Evolutionary conservation across 192 early-diverging fungal species (phyloP), one percentile per base, ranked within the genome.

Genomic region (Backusella morwellensis): DNA sequence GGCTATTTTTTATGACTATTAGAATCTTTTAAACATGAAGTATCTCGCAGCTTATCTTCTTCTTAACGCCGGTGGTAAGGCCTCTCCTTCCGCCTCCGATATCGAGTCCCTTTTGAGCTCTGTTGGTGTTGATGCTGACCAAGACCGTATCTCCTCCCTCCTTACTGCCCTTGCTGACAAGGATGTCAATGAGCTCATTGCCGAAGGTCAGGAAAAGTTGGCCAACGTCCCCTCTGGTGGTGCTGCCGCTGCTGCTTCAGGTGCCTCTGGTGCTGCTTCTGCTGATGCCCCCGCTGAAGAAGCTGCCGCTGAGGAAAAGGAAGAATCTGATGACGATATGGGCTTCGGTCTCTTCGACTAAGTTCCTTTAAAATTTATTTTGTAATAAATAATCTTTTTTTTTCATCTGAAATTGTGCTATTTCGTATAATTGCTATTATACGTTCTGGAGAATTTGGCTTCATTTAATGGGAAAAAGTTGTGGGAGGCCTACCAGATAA

Each of bases 321-420:
- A 99, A 86, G 93, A 94, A 86, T 90, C 88, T 68, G 93, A 94
- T 83, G 94, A 94, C 68, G 92, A 95, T 80, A 97, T 97, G 95
- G 95, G 94, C 81, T 94, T 97, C 86, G 96, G 96, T 95, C 93
- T 97, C 78, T 97, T 97, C 89, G 96, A 97, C 89, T 97, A 97
- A 95, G 86, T 68, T 71, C 54, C 54, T 59, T 59, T 59, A 59
- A 59, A 26, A 59, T 59, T 59, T 59, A 59, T 59, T 59, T 59
- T 59, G 23, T 59, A 59, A 59, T 59, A 59, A 59, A 56, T 56
- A 38, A 4, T 26, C 21, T 9, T 59, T 63, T 59, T 63, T 63
- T 63, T 63, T 26, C 56, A 29, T 29, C 23, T 12, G 21, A 29
- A 63, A 63, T 63, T 63, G 56, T 23, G 4, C 12, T 63, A 4